phyloP scores from a whole-genome alignment of 2,329 filamentous ascomycete species.

The Lecanicillium sp. region DNA sequence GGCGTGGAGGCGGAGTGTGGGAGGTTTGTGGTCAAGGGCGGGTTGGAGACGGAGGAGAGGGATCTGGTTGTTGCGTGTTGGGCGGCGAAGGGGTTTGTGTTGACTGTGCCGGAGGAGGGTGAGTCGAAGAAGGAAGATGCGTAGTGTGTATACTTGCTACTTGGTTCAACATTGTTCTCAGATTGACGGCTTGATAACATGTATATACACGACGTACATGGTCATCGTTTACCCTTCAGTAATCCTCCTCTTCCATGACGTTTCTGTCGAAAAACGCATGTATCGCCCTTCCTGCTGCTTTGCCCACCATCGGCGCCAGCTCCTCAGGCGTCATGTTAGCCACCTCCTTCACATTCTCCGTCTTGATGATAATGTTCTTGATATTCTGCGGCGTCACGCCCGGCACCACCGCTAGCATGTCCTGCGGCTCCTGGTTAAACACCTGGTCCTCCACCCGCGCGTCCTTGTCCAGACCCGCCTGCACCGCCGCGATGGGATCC shows the following conservation, averaged over 20 bases:
- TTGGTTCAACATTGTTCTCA: no score
- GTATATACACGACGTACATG: no score
- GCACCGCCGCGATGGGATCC: constrained; percentile 80
- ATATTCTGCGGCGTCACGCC: constrained; percentile 78
- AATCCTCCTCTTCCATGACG: constrained; percentile 46
- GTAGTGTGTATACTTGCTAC: neutral
- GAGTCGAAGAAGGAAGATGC: neutral
- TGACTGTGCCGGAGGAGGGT: neutral
- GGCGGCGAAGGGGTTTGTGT: constrained; percentile 8
- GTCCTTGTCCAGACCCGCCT: constrained; percentile 60
- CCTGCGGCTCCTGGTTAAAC: constrained; percentile 81
- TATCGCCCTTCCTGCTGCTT: constrained; percentile 69
- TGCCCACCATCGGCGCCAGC: constrained; percentile 68
- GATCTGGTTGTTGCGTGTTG: constrained; percentile 7
- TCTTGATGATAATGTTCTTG: constrained; percentile 62
- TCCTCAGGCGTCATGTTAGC: constrained; percentile 78
- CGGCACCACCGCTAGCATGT: constrained; percentile 81
- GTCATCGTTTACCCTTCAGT: neutral
- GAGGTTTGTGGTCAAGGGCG: neutral
- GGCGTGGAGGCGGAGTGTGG: neutral
- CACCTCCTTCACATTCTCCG: constrained; percentile 72
- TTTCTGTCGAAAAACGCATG: constrained; percentile 71
- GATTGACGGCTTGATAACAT: no score
- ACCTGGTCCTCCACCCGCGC: constrained; percentile 59
- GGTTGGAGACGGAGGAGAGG: neutral